phyloP scores from a whole-genome alignment of 1,139 yeast genomes.

The Sugiyamaella grinbergsii region DNA sequence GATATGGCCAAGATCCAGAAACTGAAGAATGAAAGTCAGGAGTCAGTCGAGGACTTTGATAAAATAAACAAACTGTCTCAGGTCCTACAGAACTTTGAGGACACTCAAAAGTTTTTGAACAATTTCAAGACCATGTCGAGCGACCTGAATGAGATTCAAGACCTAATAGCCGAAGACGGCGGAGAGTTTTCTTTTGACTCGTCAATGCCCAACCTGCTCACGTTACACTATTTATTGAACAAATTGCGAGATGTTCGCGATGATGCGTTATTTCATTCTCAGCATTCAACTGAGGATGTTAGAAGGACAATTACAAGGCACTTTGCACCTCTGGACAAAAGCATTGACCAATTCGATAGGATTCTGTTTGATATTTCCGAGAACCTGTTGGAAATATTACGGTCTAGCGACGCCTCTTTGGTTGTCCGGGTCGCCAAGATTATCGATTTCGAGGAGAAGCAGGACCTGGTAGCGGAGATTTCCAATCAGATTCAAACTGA shows the following conservation, averaged over 20 bases:
- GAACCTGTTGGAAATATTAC: constrained; percentile 67
- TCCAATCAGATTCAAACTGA: constrained; percentile 48
- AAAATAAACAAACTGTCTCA: constrained; percentile 64
- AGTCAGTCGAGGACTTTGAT: constrained; percentile 51
- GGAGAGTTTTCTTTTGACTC: constrained; percentile 53
- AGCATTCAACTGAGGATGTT: constrained; percentile 60
- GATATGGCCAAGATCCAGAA: constrained; percentile 38
- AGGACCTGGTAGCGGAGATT: constrained; percentile 66
- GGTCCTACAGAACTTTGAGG: constrained; percentile 70
- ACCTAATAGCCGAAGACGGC: constrained; percentile 57
- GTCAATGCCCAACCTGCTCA: constrained; percentile 57
- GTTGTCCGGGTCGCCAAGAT: constrained; percentile 74
- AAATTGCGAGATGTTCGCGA: constrained; percentile 79
- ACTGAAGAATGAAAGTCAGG: constrained; percentile 37
- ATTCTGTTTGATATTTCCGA: constrained; percentile 60
- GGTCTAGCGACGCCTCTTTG: constrained; percentile 65
- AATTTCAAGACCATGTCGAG: constrained; percentile 62
- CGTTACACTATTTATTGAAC: constrained; percentile 69
- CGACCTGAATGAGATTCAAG: constrained; percentile 54
- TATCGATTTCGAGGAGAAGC: constrained; percentile 75
- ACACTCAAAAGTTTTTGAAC: constrained; percentile 64
- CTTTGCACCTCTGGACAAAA: constrained; percentile 52
- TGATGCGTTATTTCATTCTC: constrained; percentile 59
- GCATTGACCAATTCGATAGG: constrained; percentile 65
- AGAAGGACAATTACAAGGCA: constrained; percentile 66